Conservation (phyloP, 139 green algal species). For the Micractinium sp. region DNA sequence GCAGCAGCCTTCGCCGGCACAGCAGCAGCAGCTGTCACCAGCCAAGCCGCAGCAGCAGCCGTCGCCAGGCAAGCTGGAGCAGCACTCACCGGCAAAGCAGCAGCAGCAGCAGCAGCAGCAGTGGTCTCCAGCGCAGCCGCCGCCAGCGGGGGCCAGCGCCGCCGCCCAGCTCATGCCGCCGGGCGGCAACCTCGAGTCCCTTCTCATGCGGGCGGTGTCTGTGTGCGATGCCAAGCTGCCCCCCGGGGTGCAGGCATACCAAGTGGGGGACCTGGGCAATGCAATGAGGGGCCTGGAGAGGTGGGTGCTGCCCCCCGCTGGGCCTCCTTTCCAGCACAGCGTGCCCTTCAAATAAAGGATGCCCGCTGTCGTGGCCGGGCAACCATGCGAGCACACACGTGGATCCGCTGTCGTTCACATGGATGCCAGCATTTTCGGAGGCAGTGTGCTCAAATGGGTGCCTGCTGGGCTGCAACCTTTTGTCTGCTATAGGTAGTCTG, state of each 20-base stretch:
- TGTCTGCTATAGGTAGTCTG: too few relatives aligned
- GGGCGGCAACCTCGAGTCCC: neutral
- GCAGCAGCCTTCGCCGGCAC: neutral
- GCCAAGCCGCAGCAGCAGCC: neutral
- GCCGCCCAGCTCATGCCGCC: neutral
- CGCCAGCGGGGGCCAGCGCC: too few relatives aligned
- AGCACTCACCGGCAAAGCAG: neutral
- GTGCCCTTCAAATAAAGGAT: too few relatives aligned
- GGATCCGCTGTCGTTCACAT: too few relatives aligned
- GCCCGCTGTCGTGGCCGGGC: too few relatives aligned
- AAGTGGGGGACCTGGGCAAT: neutral
- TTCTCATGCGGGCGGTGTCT: neutral
- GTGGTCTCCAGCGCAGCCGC: too few relatives aligned
- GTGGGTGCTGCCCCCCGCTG: neutral
- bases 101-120: neutral
- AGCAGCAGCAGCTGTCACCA: neutral
- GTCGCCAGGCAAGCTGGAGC: neutral
- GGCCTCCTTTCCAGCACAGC: too few relatives aligned
- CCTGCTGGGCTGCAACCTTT: too few relatives aligned
- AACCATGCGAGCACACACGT: too few relatives aligned
- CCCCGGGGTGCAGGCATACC: neutral
- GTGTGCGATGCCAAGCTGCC: neutral
- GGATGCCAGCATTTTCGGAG: too few relatives aligned
- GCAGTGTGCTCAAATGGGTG: too few relatives aligned
- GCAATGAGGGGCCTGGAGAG: neutral